phyloP scores from a whole-genome alignment of 202 grass and related monocot species.

The Eragrostis tef region DNA sequence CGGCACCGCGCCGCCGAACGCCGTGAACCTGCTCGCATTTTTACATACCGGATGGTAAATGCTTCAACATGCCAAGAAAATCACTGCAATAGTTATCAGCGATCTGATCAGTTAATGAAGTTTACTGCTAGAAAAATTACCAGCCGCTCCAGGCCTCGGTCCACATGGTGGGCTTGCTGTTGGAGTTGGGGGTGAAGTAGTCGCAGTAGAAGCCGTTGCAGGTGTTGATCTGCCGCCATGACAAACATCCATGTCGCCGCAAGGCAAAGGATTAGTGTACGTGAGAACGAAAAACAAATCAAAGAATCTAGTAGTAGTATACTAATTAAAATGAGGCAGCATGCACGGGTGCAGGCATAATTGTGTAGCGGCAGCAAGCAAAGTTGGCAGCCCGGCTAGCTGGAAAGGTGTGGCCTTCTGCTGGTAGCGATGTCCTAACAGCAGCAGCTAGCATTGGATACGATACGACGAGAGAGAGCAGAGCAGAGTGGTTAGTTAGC shows the following conservation, averaged over 20 bases:
- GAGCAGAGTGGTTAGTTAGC: conserved; percentile 40
- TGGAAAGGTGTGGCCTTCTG: conserved; percentile 28
- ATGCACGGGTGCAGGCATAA: not conserved
- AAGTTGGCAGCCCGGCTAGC: conserved; percentile 35
- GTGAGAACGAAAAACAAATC: not conserved
- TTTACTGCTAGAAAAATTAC: conserved; percentile 29
- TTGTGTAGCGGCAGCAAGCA: conserved; percentile 20
- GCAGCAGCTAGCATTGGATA: not conserved
- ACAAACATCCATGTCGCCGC: not conserved
- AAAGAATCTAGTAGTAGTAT: not conserved
- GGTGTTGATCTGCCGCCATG: conserved; percentile 70
- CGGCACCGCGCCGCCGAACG: conserved; percentile 84
- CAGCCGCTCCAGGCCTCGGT: conserved; percentile 94
- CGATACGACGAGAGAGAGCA: conserved; percentile 1
- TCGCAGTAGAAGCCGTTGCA: conserved; percentile 98
- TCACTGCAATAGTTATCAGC: not conserved
- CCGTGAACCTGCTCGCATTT: conserved; percentile 67
- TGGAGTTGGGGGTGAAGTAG: conserved; percentile 71
- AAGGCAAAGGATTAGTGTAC: not conserved
- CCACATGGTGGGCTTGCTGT: conserved; percentile 90
- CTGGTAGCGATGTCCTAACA: conserved; percentile 45
- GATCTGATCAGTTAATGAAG: not conserved
- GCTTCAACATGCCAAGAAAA: not conserved
- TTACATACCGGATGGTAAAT: not conserved
- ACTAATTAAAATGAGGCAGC: not conserved